A percentile compares a stretch with the other conserved stretches of the same genome.
These are phyloP conservation scores for Diplodia seriata DNA, from an alignment of 2,329 filamentous ascomycete genomes.

Conservation along the genomic window DNA sequence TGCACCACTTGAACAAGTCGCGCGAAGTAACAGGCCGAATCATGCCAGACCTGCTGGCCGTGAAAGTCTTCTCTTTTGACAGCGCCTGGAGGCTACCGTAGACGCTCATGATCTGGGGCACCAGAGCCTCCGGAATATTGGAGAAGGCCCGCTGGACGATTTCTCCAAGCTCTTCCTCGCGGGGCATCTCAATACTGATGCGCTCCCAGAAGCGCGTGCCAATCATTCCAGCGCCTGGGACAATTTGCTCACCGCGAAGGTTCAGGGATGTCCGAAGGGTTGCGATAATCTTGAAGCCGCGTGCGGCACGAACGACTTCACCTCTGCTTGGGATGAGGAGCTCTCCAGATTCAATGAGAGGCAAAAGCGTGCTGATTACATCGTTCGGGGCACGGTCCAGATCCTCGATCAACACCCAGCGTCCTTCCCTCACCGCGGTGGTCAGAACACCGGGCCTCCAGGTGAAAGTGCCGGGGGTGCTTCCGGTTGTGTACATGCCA, in stretches of 20 bases:
- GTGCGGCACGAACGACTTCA: slow-evolving; percentile 81
- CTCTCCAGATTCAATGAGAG: slow-evolving; percentile 90
- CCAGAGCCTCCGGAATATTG: slow-evolving; percentile 54
- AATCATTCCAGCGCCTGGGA: slow-evolving; percentile 73
- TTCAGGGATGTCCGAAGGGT: slow-evolving; percentile 77
- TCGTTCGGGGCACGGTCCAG: slow-evolving; percentile 93
- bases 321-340: slow-evolving; percentile 88
- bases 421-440: slow-evolving; percentile 88
- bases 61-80: slow-evolving; percentile 54
- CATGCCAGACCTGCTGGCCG: slow-evolving; percentile 61
- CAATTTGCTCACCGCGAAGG: slow-evolving; percentile 72
- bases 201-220: slow-evolving; percentile 86
- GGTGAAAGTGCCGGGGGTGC: slow-evolving; percentile 84
- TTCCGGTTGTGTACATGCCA: slow-evolving; percentile 89
- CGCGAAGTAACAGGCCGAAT: slow-evolving; percentile 71
- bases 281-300: slow-evolving; percentile 88
- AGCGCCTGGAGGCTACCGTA: slow-evolving; percentile 56
- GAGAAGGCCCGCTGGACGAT: slow-evolving; percentile 56
- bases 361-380: slow-evolving; percentile 89
- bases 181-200: slow-evolving; percentile 72
- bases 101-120: slow-evolving; percentile 61
- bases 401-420: slow-evolving; percentile 98
- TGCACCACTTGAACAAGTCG: slow-evolving; percentile 92
- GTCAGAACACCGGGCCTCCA: slow-evolving; percentile 95
- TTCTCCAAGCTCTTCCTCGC: slow-evolving; percentile 72